A percentile compares a stretch with the other conserved stretches of the same genome.
Evolutionary conservation across 106 monocot species (phyloP).

Genomic region (Hemerocallis citrina): DNA sequence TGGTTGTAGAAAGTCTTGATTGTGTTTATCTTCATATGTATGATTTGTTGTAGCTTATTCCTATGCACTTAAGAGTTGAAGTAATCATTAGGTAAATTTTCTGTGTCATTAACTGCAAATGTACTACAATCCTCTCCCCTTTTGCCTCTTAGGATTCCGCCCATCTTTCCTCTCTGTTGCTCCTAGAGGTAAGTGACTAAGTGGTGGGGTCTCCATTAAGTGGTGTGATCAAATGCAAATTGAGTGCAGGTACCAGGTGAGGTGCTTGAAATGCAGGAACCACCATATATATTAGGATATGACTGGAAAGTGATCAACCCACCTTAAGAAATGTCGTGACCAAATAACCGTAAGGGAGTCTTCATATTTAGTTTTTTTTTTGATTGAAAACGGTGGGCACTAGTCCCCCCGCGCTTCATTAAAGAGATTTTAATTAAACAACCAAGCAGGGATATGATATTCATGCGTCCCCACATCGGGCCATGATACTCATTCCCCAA

Average conservation of each 20-base stretch:
- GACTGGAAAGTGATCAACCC: constrained; percentile 4
- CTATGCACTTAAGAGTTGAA: background rate
- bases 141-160: background rate
- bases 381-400: too few species aligned
- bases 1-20: background rate
- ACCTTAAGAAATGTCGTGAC: background rate
- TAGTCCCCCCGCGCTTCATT: too few species aligned
- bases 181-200: background rate
- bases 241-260: background rate
- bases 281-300: constrained; percentile 4
- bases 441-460: too few species aligned
- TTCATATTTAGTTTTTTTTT: too few species aligned
- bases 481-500: too few species aligned
- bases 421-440: too few species aligned
- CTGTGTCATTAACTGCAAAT: constrained; percentile 1
- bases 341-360: background rate
- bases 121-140: background rate
- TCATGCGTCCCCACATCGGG: too few species aligned
- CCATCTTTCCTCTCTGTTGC: background rate
- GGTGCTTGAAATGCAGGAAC: constrained; percentile 5
- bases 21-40: background rate
- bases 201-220: constrained; percentile 1
- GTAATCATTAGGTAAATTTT: background rate
- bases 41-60: background rate
- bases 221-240: constrained; percentile 3